These are phyloP conservation scores for Leccinum ochraceum DNA, from an alignment of 768 basidiomycete species.

Conservation along the genomic window DNA sequence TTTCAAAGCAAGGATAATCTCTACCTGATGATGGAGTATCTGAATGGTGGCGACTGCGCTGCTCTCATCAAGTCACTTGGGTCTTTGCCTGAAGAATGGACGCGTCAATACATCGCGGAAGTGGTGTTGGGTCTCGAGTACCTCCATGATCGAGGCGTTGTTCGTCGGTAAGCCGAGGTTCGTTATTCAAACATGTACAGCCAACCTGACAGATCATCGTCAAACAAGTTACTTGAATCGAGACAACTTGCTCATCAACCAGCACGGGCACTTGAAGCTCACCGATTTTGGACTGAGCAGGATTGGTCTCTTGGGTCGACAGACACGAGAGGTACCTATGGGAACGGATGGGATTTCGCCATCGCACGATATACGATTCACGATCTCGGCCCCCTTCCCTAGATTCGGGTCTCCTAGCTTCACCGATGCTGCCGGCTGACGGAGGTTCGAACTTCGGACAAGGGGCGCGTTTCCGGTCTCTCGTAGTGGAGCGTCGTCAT, in stretches of 20 bases:
- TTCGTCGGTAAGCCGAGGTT: conserved; percentile 78
- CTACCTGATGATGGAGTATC: conserved; percentile 99
- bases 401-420: conserved; percentile 77
- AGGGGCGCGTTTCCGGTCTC: conserved; percentile 55
- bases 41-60: conserved; percentile 97
- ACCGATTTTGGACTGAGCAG: conserved; percentile 98
- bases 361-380: conserved; percentile 60
- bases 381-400: conserved; percentile 81
- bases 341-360: conserved; percentile 43
- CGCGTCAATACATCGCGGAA: conserved; percentile 94
- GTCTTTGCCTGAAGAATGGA: conserved; percentile 93
- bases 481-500: conserved; percentile 64
- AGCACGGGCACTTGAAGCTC: conserved; percentile 94
- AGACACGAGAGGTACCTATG: conserved; percentile 68
- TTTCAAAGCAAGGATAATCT: conserved; percentile 99
- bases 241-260: conserved; percentile 96
- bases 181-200: not conserved
- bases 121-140: conserved; percentile 95
- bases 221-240: conserved; percentile 89
- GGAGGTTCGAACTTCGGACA: conserved; percentile 83
- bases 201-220: not conserved
- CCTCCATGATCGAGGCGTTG: conserved; percentile 92
- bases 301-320: conserved; percentile 97
- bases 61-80: conserved; percentile 95
- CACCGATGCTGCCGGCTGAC: conserved; percentile 68